Base-by-base conservation (phyloP, 2,329 filamentous ascomycete genomes). In the Aciculosporium take region DNA sequence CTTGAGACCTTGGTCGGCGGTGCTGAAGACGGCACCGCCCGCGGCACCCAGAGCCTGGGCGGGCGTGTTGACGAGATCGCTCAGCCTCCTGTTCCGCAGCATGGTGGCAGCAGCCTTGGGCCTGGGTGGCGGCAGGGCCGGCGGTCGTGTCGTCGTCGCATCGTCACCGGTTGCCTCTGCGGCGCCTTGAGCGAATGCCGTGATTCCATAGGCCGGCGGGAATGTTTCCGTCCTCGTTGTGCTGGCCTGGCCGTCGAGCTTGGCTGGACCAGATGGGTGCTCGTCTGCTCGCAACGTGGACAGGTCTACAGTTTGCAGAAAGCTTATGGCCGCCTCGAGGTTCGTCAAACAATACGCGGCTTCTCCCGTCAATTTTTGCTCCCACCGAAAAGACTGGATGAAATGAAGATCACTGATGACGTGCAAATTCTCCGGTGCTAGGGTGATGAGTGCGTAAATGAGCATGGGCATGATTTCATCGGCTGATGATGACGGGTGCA, bases 401-500 rank as follows among this genome's bases (percentile, higher is more conserved):
- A 96, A 98, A 51, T 83, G 78, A n/a, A 93, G 68, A 57, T 98
- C 93, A 66, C 89, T 96, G 54, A 94, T 86, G 42, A 88, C 81
- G 58, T 88, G 84, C 37, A 96, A 79, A 27, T 80, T 76, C 59
- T 91, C 84, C 0, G 88, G 83, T 0, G 86, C 81, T 34, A 88
- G 81, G 3, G 87, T 95, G 56, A 98, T 93, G 45, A 98, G 73
- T 0, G 87, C 85, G 64, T 94, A 98, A 46, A 98, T 98, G 47
- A 98, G 72, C 60, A 94, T 94, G 1, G 91, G 91, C 58, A 98
- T 79, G 41, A 98, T 93, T 62, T 96, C 91, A 56, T 98, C 91
- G 3, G 91, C 91, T 1, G 91, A 96, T 1, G 91, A 94, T 1
- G 88, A 79, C 15, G 74, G 76, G 46, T 79, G 76, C 45, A 80